Evolutionary conservation across 2,329 filamentous ascomycete species (phyloP), one percentile per base, ranked within the genome.

Genomic region (Aspergillus sp.): DNA sequence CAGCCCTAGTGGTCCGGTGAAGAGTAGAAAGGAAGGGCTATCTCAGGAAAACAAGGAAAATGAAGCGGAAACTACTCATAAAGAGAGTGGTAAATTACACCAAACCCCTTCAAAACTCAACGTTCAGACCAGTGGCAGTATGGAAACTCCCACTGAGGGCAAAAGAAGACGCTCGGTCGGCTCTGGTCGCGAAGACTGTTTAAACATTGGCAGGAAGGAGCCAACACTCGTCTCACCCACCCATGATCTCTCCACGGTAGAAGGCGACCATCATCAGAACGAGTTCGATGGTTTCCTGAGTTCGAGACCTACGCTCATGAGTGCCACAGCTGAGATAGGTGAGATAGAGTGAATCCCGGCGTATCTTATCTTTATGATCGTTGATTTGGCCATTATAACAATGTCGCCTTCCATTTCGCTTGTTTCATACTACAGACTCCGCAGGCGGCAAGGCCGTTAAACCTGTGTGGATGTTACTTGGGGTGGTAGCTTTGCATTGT

Each of bases 1-100:
- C n/a, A 75, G 69, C 39, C 73, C 72, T 0, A 73, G 66, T 48
- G 64, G 63, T 3, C 66, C 68, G 23, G 57, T 76, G 44, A 72
- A 67, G 49, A 64, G 72, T 51, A 69, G 66, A 44, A 76, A 76
- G 55, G 73, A 75, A 54, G 61, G 62, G 12, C 61, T 65, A 49
- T 60, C 62, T 46, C 57, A 59, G 44, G 63, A 61, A 11, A 64
- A 63, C 43, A 65, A 63, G 43, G 66, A 66, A 19, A 68, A 68
- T 40, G 63, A 66, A 49, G 44, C 43, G 27, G 61, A 66, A 33
- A 62, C 59, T 3, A 56, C 63, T 6, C 58, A 57, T 47, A 63
- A 61, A 50, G 64, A 66, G 19, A 64, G 54, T 23, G 63, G 62
- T 21, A 66, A 57, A 48, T 49, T 51, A 35, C 58, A 53, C 40